Evolutionary conservation across 2,329 filamentous ascomycete genomes (phyloP), one percentile per base, ranked within the genome.

Genomic region (Phialophora chinensis): DNA sequence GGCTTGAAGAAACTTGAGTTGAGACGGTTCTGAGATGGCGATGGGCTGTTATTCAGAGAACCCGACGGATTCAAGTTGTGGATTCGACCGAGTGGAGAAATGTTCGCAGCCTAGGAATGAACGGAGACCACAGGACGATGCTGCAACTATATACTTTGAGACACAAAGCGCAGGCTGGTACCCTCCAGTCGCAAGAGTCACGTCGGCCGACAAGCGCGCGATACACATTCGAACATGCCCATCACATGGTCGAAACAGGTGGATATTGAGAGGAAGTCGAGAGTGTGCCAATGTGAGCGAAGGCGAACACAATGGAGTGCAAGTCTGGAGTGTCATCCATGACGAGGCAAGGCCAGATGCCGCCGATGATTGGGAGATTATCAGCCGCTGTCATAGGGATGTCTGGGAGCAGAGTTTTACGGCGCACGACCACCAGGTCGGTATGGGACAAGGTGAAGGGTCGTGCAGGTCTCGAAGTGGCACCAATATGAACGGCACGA

Each of bases 171-270:
- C 53, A n/a, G 27, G n/a, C 14, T 23, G 5, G 3, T 52, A 3
- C 8, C 20, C 6, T 20, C 8, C 47, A 8, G 23, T 17, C 4
- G 17, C 12, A 12, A 20, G 8, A 52, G 10, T 27, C 23, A 52
- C 10, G 2, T 17, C 20, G 20, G 20, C 12, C 49, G 2, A 52
- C 49, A 57, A 33, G 31, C 55, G 33, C 35, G 33, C 55, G 20
- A 44, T 42, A 58, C 55, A 44, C 23, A 58, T 12, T 17, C 27
- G 33, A 27, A 57, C 55, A 44, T 38, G 55, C 35, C 55, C 55
- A 58, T 58, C 35, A 57, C 31, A 38, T 35, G 54, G 54, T 57
- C 31, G 55, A 44, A 58, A 44, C 55, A 20, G 55, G 14, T 27
- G 33, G 20, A 42, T 7, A 44, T 10, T 8, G 20, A 12, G 23